These are phyloP conservation scores for Solanum piurae DNA, from an alignment of 257 asterid genomes.

Conservation along the genomic window DNA sequence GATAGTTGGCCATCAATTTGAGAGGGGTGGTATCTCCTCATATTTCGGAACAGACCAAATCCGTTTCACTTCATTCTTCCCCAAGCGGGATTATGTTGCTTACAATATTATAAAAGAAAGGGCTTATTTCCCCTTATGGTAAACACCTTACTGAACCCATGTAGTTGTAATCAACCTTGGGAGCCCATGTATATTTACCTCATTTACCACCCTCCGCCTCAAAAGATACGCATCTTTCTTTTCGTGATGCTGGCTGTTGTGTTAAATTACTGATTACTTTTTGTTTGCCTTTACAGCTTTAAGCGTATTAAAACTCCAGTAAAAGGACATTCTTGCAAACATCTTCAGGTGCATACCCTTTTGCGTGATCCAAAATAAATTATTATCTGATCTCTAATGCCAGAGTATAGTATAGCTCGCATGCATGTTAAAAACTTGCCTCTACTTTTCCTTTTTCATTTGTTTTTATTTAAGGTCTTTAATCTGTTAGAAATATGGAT, in stretches of 20 bases:
- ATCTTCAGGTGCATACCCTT: conserved; percentile 61
- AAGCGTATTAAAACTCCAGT: conserved; percentile 71
- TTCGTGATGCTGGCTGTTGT: not conserved
- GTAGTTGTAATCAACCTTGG: not conserved
- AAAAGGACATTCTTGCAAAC: conserved; percentile 85
- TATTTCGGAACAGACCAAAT: not conserved
- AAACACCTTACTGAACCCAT: not conserved
- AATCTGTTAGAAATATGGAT: not conserved
- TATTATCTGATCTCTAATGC: not conserved
- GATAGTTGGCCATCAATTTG: not conserved
- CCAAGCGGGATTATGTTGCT: not conserved
- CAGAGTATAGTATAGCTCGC: not conserved
- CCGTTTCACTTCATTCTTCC: not conserved
- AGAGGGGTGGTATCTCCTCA: not conserved
- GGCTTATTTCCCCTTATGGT: not conserved
- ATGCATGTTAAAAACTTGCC: not conserved
- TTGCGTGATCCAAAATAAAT: not conserved
- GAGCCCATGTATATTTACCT: not conserved
- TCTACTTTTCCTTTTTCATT: not conserved
- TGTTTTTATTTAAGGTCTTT: not conserved
- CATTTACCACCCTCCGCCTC: not conserved
- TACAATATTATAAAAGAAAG: not conserved
- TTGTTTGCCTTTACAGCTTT: conserved; percentile 41
- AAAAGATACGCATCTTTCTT: not conserved
- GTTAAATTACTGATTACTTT: conserved; percentile 4